Base-by-base conservation (phyloP, 2,329 filamentous ascomycete species). In the Verticillium dahliae region DNA sequence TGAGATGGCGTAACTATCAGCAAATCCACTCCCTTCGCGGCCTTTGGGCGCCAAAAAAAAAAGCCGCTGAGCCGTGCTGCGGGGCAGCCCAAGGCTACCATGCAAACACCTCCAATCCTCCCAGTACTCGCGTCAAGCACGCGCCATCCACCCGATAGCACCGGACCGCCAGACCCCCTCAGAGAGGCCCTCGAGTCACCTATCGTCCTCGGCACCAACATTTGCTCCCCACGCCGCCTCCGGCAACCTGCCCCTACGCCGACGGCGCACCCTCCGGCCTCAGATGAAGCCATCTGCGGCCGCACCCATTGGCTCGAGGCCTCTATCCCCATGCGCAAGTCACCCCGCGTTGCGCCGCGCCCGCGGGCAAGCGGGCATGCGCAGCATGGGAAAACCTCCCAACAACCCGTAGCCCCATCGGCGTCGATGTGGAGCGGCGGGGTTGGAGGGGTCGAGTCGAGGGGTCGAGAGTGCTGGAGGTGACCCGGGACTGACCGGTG, bases 401-500 rank as follows among this genome's bases (percentile, higher is more conserved):
- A 50, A 11, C 45, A 50, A 50, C n/a, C 45, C 22, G 33, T 27
- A 22, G 56, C 35, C 45, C 41, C n/a, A 13, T 39, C 56, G 59
- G 56, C 59, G 37, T 37, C 57, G 41, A 14, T 55, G 58, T 59
- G 58, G 45, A 59, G 41, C 58, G 41, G 57, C 57, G 57, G 57
- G 38, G 56, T 57, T 57, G 18, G 22, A 57, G 35, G 45, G 45
- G 45, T 50, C 45, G 45, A 27, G 45, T 50, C 10, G 45, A 50
- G 39, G 39, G 39, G 39, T 45, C 39, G 39, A n/a, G 35, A 18
- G 15, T 9, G 39, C 39, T 45, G n/a, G n/a, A 13, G n/a, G n/a
- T 50, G n/a, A n/a, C 57, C 37, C 22, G 27, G 22, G 22, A 13
- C 27, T 15, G 15, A 62, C 66, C 68, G 67, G 68, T 67, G 66